phyloP scores from a whole-genome alignment of 208 protist genomes.

The Acanthamoeba culbertsoni region DNA sequence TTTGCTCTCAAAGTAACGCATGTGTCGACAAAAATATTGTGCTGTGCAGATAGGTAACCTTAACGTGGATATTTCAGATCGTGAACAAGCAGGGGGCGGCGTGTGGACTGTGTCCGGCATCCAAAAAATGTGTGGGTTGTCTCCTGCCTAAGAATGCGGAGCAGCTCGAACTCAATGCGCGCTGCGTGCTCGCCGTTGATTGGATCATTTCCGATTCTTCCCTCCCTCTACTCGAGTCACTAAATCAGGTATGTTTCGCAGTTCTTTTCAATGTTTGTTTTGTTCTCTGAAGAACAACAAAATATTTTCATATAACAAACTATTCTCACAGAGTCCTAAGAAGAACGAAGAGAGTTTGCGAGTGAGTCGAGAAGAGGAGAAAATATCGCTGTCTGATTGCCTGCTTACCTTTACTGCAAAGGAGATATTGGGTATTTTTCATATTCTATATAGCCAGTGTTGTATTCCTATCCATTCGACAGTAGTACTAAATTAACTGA shows the following conservation, averaged over 20 bases:
- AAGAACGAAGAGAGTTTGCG: background rate
- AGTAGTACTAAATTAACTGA: too few species aligned
- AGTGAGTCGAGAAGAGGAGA: slow-evolving; percentile 36
- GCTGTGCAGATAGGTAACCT: too few species aligned
- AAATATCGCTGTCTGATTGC: background rate
- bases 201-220: background rate
- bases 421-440: background rate
- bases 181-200: background rate
- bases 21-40: too few species aligned
- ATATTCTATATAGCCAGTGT: too few species aligned
- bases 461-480: too few species aligned
- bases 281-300: background rate
- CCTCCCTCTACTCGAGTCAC: background rate
- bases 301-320: background rate
- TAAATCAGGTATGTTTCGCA: background rate
- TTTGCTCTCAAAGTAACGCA: too few species aligned
- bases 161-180: slow-evolving; percentile 1
- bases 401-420: background rate
- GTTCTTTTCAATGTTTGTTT: background rate
- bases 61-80: background rate
- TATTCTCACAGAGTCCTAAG: background rate
- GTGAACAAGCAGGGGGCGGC: slow-evolving; percentile 5
- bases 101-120: background rate
- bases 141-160: background rate
- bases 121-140: background rate